These are phyloP conservation scores for Blastomyces gilchristii DNA, from an alignment of 2,329 filamentous ascomycete species.

Conservation along the genomic window DNA sequence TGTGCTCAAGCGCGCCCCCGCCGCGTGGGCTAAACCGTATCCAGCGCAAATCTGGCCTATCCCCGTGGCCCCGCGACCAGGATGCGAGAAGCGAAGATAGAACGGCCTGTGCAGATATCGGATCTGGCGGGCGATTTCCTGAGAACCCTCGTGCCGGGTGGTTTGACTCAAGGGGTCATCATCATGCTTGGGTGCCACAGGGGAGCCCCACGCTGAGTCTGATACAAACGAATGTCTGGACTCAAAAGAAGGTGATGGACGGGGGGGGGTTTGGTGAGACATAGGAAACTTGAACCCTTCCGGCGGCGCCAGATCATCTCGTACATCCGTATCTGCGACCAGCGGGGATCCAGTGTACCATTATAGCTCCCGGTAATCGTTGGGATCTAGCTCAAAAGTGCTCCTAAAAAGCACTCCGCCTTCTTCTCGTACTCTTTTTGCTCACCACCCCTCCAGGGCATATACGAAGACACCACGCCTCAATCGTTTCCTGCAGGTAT, in stretches of 20 bases:
- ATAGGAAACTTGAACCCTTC: background rate
- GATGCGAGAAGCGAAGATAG: background rate
- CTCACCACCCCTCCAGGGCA: background rate
- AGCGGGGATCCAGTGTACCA: background rate
- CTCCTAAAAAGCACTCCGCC: background rate
- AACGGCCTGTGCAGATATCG: background rate
- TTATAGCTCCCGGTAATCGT: background rate
- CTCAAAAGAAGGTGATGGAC: background rate
- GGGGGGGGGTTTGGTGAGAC: background rate
- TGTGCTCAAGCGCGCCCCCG: slow-evolving; percentile 6
- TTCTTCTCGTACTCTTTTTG: background rate
- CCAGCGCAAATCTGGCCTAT: background rate
- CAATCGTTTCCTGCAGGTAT: background rate
- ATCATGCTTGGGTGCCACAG: background rate
- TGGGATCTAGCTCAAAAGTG: background rate
- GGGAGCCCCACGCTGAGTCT: background rate
- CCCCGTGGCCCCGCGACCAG: background rate
- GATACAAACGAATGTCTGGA: background rate
- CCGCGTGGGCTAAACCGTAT: background rate
- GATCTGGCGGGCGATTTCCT: background rate
- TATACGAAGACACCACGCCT: background rate
- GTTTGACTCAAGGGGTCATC: background rate
- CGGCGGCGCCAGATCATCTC: background rate
- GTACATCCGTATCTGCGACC: background rate
- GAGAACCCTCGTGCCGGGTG: background rate